A percentile compares a stretch with the other conserved stretches of the same genome.
phyloP scores from a whole-genome alignment of 768 basidiomycete species.

The Amyloporia xantha region DNA sequence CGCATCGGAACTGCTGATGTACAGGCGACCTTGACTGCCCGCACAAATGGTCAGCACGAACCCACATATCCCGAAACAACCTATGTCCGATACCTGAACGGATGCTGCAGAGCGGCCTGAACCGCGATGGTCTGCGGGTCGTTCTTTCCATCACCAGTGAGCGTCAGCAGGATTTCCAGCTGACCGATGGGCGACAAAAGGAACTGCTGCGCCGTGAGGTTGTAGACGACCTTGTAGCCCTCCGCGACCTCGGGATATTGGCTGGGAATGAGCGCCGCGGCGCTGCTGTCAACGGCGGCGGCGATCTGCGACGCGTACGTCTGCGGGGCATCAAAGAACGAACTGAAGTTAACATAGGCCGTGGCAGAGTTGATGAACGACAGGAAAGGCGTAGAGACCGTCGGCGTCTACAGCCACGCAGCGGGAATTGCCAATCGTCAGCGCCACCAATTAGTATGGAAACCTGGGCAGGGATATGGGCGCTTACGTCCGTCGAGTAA shows the following conservation, averaged over 20 bases:
- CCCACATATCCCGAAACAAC: too few species aligned
- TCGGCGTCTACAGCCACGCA: conserved; percentile 8
- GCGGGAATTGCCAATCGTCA: not conserved
- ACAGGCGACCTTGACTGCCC: conserved; percentile 51
- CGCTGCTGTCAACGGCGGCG: conserved; percentile 25
- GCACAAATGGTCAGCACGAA: too few species aligned
- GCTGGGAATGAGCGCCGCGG: conserved; percentile 37
- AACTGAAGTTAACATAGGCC: conserved; percentile 49
- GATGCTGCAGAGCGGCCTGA: conserved; percentile 63
- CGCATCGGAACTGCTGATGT: conserved; percentile 50
- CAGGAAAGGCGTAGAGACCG: conserved; percentile 28
- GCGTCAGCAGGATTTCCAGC: conserved; percentile 48
- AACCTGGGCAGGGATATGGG: conserved; percentile 1
- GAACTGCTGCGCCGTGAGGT: conserved; percentile 34
- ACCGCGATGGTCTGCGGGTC: conserved; percentile 40
- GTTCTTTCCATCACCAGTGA: conserved; percentile 33
- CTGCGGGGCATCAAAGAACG: conserved; percentile 33
- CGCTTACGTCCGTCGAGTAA: conserved; percentile 16
- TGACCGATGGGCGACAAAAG: conserved; percentile 38
- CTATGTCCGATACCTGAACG: conserved; percentile 47
- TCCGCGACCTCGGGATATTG: conserved; percentile 37
- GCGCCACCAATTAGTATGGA: not conserved
- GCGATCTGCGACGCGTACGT: conserved; percentile 26
- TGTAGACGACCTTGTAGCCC: conserved; percentile 54
- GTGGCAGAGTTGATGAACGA: conserved; percentile 62